Evolutionary conservation across 2,329 filamentous ascomycete genomes (phyloP), one percentile per base, ranked within the genome.

Genomic region (Paracoccidioides lutzii): DNA sequence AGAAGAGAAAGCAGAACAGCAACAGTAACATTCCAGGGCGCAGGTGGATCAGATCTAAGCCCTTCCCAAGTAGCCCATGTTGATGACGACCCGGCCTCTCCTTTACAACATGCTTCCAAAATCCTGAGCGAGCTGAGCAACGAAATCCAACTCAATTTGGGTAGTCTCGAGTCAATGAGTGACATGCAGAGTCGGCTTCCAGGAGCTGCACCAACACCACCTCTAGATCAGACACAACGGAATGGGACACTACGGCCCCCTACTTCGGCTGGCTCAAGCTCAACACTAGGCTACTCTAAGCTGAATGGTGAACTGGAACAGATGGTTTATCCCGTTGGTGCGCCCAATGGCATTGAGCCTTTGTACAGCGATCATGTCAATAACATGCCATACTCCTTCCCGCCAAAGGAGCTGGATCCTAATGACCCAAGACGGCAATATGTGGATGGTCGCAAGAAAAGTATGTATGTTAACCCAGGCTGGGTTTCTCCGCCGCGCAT

Each of bases 361-460:
- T 93, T 95, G 78, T 90, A 91, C 67, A 86, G 88, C 63, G 90
- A 96, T 64, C 90, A 96, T 66, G 89, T 96, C 66, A 83, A 91
- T 73, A 95, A 95, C 67, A 94, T 96, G 55, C 89, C 90, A 0
- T 97, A 95, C 67, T 78, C 85, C 7, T 76, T 88, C 71, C 88
- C 81, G 14, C 78, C 87, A 2, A 88, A 86, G 62, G 76, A 78
- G 5, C 64, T 75, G 14, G 80, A 83, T 52, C 61, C 73, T 12
- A 61, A 71, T 49, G 76, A 80, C 58, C 60, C 75, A 58, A 70
- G 74, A 54, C 69, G 74, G 42, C 73, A 74, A 59, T 71, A 72
- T 41, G 65, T 72, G 45, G 79, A 81, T 49, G 72, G 72, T 42
- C 75, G 80, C 37, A 85, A 84, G 69, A 84, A 83, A 71, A 82